Evolutionary conservation across 2,329 filamentous ascomycete genomes (phyloP).

Genomic region (Alternaria postmessia): DNA sequence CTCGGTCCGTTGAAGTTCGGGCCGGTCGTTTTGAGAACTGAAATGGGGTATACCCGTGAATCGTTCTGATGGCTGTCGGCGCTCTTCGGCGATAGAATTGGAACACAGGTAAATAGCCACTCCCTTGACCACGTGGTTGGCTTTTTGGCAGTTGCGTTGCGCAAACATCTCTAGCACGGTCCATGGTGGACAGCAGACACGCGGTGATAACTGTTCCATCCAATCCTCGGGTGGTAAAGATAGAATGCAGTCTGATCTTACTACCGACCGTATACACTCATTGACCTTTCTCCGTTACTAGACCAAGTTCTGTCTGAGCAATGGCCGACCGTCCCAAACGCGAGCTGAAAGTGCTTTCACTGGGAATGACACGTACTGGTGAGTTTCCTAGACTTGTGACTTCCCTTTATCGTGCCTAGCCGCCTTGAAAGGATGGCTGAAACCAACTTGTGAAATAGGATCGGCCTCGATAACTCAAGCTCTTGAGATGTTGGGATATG

Average conservation of each 20-base stretch:
- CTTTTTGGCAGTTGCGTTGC: neutral
- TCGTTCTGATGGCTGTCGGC: neutral
- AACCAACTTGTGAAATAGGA: slow-evolving; percentile 1
- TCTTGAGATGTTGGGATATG: slow-evolving; percentile 9
- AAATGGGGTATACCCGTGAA: neutral
- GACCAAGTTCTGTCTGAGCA: neutral
- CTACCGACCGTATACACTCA: neutral
- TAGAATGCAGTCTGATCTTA: neutral
- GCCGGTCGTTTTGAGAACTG: neutral
- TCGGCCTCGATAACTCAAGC: slow-evolving; percentile 14
- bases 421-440: neutral
- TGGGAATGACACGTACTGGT: slow-evolving; percentile 13
- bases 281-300: neutral
- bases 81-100: neutral
- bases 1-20: slow-evolving; percentile 3
- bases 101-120: neutral
- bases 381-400: neutral
- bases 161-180: neutral
- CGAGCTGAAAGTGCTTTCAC: slow-evolving; percentile 10
- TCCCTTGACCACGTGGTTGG: slow-evolving; percentile 12
- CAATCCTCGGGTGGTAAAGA: neutral
- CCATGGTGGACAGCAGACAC: neutral
- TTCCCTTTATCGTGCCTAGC: neutral
- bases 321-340: slow-evolving; percentile 8
- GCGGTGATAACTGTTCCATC: neutral